Evolutionary conservation across 805 yeast genomes (phyloP).

Genomic region (Brettanomyces custersianus): DNA sequence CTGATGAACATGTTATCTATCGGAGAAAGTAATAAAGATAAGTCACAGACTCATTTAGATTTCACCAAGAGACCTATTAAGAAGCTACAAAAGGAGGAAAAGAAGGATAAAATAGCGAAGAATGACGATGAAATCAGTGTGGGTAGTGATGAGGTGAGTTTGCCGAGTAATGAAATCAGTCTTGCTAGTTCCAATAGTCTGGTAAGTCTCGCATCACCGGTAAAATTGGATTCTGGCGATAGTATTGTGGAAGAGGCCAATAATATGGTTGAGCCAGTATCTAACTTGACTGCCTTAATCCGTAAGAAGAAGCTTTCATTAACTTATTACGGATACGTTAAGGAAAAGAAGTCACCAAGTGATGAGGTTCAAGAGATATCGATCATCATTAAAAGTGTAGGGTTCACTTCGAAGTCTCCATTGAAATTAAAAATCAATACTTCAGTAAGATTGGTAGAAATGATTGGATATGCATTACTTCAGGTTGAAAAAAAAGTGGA

Average conservation of each 20-base stretch:
- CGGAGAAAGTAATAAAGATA: slow-evolving; percentile 1
- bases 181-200: background rate
- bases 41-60: background rate
- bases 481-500: background rate
- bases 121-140: background rate
- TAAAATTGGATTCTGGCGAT: background rate
- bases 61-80: slow-evolving; percentile 5
- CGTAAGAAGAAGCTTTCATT: slow-evolving; percentile 36
- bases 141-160: background rate
- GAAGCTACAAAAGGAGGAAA: background rate
- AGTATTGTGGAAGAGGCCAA: background rate
- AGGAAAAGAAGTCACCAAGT: slow-evolving; percentile 5
- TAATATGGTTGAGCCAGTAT: slow-evolving; percentile 7
- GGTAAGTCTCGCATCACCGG: background rate
- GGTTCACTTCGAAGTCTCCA: slow-evolving; percentile 5
- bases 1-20: slow-evolving; percentile 4
- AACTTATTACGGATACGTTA: slow-evolving; percentile 26
- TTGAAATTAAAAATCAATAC: slow-evolving; percentile 21
- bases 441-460: slow-evolving; percentile 39
- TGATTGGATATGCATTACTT: slow-evolving; percentile 44
- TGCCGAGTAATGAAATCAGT: background rate
- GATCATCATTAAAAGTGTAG: slow-evolving; percentile 13
- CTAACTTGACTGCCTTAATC: slow-evolving; percentile 37
- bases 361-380: slow-evolving; percentile 11
- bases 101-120: background rate